These are phyloP conservation scores for Solanum gracilifrons DNA, from an alignment of 257 asterid genomes.

Conservation along the genomic window DNA sequence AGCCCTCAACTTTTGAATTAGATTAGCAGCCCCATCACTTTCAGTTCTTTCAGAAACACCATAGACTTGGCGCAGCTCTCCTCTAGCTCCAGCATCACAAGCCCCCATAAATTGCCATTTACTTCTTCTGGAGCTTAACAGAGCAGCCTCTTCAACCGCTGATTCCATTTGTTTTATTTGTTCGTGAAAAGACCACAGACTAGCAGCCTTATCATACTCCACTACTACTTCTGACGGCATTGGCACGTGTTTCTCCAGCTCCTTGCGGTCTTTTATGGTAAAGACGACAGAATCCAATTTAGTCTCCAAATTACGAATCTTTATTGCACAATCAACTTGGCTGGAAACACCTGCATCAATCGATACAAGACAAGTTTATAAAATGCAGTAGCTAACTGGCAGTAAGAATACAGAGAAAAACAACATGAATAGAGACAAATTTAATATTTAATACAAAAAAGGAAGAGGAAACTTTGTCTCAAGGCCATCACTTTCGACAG, in stretches of 20 bases:
- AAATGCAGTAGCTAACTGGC: background rate
- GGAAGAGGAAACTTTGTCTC: background rate
- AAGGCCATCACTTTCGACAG: background rate
- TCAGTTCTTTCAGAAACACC: slow-evolving; percentile 99
- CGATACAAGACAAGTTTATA: background rate
- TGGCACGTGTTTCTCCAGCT: slow-evolving; percentile 94
- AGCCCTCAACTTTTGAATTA: slow-evolving; percentile 94
- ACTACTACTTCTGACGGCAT: slow-evolving; percentile 95
- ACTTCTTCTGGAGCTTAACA: slow-evolving; percentile 85
- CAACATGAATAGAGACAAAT: background rate
- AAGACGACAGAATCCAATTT: slow-evolving; percentile 83
- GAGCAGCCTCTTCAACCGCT: slow-evolving; percentile 90
- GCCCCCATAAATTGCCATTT: slow-evolving; percentile 99
- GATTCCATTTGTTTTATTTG: slow-evolving; percentile 90
- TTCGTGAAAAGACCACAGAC: slow-evolving; percentile 94
- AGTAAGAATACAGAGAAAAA: background rate
- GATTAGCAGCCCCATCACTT: slow-evolving; percentile 97
- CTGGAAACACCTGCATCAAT: slow-evolving; percentile 78
- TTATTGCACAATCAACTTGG: slow-evolving; percentile 95
- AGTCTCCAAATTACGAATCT: slow-evolving; percentile 89
- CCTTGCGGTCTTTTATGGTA: slow-evolving; percentile 92
- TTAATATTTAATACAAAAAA: background rate
- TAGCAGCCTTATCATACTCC: slow-evolving; percentile 91
- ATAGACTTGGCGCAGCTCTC: slow-evolving; percentile 84
- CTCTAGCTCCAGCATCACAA: slow-evolving; percentile 97